Evolutionary conservation across 495 filamentous ascomycete genomes (phyloP), one percentile per base, ranked within the genome.

Genomic region (Niebla homalea): DNA sequence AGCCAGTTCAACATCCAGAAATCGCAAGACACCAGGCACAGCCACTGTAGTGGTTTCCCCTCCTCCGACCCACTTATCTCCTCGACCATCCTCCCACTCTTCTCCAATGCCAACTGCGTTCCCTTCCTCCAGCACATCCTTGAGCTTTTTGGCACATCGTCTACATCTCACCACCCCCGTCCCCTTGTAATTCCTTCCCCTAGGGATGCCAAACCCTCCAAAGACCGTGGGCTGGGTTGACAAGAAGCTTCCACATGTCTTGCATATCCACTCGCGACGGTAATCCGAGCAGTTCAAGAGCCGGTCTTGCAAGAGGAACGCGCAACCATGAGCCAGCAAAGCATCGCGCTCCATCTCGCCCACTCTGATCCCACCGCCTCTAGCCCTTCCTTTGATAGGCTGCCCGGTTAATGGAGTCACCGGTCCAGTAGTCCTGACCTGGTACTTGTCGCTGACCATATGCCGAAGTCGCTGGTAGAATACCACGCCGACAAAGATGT

Each of bases 401-500:
- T 98, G 92, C 29, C 93, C 92, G 7, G 90, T 96, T 21, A 94
- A 75, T 20, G 79, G 72, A 46, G 86, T 87, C 41, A 96, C 83
- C 26, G 85, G 88, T 32, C 92, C 92, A 0, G 92, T 98, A 2
- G 92, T 96, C 62, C 92, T 80, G 50, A 97, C 92, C 67, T 98
- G 92, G 77, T 87, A 98, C 67, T 98, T 98, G 66, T 98, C 92
- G 74, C 94, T 95, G 19, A 98, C 92, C 92, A 98, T 98, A 79
- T 98, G 92, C 61, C 92, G 76, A 45, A 98, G 74, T 61, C 92
- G 82, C 64, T 98, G 92, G 74, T 98, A 98, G 72, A 95, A 94
- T 50, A 98, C 92, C 45, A 94, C 78, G 21, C 92, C 92, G 53
- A 96, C 80, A 68, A 93, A 98, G 63, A 98, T 98, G 66, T 98